A percentile compares a stretch with the other conserved stretches of the same genome.
Conservation (phyloP, 2,329 filamentous ascomycete species). For the Ophiosphaerella narmari region DNA sequence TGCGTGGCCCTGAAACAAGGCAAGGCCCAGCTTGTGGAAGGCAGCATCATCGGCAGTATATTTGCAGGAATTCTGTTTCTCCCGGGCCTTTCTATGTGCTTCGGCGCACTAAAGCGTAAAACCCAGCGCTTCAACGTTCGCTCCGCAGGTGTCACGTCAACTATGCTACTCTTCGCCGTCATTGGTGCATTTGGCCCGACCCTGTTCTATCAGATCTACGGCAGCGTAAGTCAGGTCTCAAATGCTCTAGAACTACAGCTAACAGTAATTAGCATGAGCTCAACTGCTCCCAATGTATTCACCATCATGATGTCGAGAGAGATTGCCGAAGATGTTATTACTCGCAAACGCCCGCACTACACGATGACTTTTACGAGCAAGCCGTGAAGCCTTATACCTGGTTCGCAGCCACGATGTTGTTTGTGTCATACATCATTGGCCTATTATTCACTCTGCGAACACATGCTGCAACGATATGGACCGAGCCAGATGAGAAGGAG, state of each 20-base stretch:
- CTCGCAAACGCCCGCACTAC: slow-evolving; percentile 79
- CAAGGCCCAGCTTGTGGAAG: slow-evolving; percentile 90
- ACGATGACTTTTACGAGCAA: slow-evolving; percentile 86
- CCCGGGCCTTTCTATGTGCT: slow-evolving; percentile 97
- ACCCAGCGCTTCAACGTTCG: slow-evolving; percentile 97
- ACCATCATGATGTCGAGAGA: slow-evolving; percentile 58
- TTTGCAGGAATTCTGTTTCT: slow-evolving; percentile 95
- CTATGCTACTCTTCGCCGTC: slow-evolving; percentile 95
- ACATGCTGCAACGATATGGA: slow-evolving; percentile 97
- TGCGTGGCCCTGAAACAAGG: slow-evolving; percentile 91
- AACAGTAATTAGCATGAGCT: slow-evolving; percentile 73
- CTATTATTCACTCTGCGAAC: slow-evolving; percentile 95
- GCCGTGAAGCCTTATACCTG: slow-evolving; percentile 94
- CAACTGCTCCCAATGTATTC: slow-evolving; percentile 72
- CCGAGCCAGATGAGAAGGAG: slow-evolving; percentile 62
- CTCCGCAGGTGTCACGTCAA: slow-evolving; percentile 94
- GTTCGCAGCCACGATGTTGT: slow-evolving; percentile 81
- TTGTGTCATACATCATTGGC: slow-evolving; percentile 91
- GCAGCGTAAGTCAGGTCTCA: slow-evolving; percentile 61
- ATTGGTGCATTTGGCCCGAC: slow-evolving; percentile 96
- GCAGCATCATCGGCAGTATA: slow-evolving; percentile 96
- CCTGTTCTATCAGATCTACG: slow-evolving; percentile 98
- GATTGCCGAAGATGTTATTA: slow-evolving; percentile 96
- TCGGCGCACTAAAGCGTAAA: slow-evolving; percentile 95
- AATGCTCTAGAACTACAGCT: slow-evolving; percentile 29